phyloP scores from a whole-genome alignment of 2,329 filamentous ascomycete genomes.

The Alternaria viburni region DNA sequence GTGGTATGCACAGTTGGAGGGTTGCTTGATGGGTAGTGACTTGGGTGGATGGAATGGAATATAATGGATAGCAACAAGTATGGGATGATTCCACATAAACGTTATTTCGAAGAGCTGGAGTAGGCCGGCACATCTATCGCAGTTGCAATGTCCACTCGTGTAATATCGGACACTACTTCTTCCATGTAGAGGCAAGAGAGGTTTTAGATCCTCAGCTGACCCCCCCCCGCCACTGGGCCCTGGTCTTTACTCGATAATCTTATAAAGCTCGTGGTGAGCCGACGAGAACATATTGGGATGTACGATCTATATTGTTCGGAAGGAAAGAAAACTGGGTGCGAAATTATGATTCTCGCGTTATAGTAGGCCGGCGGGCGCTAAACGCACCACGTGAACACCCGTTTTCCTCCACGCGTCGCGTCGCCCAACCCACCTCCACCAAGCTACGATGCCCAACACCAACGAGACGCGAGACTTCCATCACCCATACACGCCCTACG shows the following conservation, averaged over 20 bases:
- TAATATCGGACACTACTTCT: too few species aligned
- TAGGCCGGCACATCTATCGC: too few species aligned
- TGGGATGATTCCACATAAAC: too few species aligned
- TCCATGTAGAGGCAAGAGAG: too few species aligned
- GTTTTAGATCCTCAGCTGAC: too few species aligned
- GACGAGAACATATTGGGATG: too few species aligned
- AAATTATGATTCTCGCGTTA: not conserved
- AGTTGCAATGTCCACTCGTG: too few species aligned
- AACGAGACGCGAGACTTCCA: conserved; percentile 66
- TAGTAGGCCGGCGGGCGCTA: not conserved
- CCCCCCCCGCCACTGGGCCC: too few species aligned
- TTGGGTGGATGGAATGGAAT: not conserved
- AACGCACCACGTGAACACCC: conserved; percentile 15
- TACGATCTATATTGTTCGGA: not conserved
- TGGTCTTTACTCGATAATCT: too few species aligned
- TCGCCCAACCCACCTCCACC: not conserved
- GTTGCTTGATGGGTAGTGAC: not conserved
- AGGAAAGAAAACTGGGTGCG: rapidly evolving
- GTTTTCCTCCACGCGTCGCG: conserved; percentile 10
- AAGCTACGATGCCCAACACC: conserved; percentile 21
- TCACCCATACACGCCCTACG: conserved; percentile 86
- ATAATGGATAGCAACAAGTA: too few species aligned
- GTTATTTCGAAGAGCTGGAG: too few species aligned
- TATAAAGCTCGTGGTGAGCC: too few species aligned
- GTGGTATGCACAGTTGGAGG: not conserved